These are phyloP conservation scores for Globisporangium sylvaticum DNA, from an alignment of 352 stramenopile genomes.

Conservation along the genomic window DNA sequence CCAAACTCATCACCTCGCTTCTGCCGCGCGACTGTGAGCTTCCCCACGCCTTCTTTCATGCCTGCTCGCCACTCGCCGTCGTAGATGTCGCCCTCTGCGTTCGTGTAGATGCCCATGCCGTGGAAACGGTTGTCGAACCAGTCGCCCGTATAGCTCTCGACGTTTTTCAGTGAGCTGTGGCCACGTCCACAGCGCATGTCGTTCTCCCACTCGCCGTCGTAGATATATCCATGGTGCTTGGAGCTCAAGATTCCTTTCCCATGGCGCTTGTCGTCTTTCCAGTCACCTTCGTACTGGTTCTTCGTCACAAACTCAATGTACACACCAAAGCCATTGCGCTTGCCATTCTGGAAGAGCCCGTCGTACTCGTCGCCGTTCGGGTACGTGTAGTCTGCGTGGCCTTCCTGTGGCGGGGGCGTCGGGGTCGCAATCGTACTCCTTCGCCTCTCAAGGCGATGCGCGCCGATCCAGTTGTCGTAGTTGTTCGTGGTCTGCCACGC, in stretches of 20 bases:
- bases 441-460: constrained; percentile 26
- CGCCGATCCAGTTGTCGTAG: constrained; percentile 46
- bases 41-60: constrained; percentile 54
- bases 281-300: constrained; percentile 77
- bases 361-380: constrained; percentile 79
- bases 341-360: constrained; percentile 57
- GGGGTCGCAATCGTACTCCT: constrained; percentile 20
- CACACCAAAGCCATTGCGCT: constrained; percentile 65
- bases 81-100: constrained; percentile 55
- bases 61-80: constrained; percentile 64
- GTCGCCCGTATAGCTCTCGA: constrained; percentile 69
- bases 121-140: constrained; percentile 70
- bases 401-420: constrained; percentile 37
- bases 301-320: constrained; percentile 77
- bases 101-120: constrained; percentile 59
- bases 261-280: constrained; percentile 57
- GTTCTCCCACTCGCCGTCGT: constrained; percentile 73
- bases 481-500: constrained; percentile 66
- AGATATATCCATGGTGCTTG: constrained; percentile 58
- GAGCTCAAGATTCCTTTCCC: constrained; percentile 68
- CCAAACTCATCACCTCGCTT: constrained; percentile 31
- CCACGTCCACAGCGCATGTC: constrained; percentile 68
- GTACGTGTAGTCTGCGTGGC: constrained; percentile 48
- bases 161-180: constrained; percentile 63
- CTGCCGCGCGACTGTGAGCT: constrained; percentile 32